These are phyloP conservation scores for Dipodascopsis uninucleata DNA, from an alignment of 805 yeast species.

Conservation along the genomic window DNA sequence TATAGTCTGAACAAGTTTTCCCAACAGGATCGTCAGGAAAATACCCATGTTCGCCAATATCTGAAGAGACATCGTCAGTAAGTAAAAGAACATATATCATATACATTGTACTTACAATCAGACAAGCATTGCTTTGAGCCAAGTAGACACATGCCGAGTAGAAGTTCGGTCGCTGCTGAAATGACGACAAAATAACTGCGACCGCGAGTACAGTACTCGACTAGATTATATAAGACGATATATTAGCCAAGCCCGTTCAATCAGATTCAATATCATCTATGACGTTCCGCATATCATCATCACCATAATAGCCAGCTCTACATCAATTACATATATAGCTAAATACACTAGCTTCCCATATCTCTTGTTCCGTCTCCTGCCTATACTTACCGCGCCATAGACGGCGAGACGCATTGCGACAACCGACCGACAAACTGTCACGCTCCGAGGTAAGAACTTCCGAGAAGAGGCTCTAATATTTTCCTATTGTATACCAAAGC, in stretches of 20 bases:
- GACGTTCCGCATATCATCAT: too few species aligned
- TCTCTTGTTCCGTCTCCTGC: too few species aligned
- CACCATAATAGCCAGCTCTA: too few species aligned
- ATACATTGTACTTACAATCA: too few species aligned
- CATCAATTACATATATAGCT: not conserved
- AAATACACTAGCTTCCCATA: too few species aligned
- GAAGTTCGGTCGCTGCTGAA: conserved; percentile 46
- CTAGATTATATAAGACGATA: conserved; percentile 26
- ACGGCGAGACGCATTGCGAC: conserved; percentile 29
- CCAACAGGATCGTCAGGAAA: conserved; percentile 37
- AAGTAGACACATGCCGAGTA: conserved; percentile 50
- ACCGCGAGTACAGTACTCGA: conserved; percentile 40
- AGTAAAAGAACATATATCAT: conserved; percentile 34
- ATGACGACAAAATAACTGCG: conserved; percentile 39
- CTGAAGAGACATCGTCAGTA: conserved; percentile 23
- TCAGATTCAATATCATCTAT: too few species aligned
- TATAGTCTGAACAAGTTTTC: conserved; percentile 48
- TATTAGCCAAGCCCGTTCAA: conserved; percentile 2
- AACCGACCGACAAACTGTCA: not conserved
- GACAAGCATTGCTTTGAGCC: conserved; percentile 49
- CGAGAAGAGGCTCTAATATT: too few species aligned
- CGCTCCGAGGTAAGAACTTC: too few species aligned
- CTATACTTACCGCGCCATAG: conserved; percentile 31
- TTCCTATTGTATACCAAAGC: too few species aligned
- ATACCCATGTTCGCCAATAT: conserved; percentile 29